These are phyloP conservation scores for Nicotiana otophora DNA, from an alignment of 257 asterid species.

Conservation along the genomic window DNA sequence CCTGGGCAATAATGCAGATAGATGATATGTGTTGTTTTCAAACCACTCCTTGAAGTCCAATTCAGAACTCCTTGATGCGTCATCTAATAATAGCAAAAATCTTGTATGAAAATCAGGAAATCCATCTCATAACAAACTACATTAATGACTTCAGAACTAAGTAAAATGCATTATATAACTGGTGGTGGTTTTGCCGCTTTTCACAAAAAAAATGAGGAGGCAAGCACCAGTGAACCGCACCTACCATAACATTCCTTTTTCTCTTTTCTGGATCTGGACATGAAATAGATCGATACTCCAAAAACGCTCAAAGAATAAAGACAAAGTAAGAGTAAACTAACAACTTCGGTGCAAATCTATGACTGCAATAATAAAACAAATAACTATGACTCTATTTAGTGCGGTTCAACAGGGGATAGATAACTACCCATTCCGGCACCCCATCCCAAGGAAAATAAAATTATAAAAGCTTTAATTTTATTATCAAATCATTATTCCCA, in stretches of 20 bases:
- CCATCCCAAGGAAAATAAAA: not conserved
- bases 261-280: not conserved
- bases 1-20: conserved; percentile 31
- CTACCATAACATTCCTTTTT: not conserved
- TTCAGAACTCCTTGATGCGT: conserved; percentile 48
- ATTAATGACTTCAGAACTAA: not conserved
- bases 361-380: not conserved
- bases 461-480: not conserved
- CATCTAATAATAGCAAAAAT: conserved; percentile 36
- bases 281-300: not conserved
- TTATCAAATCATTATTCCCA: not conserved
- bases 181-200: not conserved
- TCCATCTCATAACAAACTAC: not conserved
- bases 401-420: not conserved
- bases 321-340: not conserved
- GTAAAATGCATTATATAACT: not conserved
- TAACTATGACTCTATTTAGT: not conserved
- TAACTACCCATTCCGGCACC: not conserved
- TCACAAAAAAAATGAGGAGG: not conserved
- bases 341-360: not conserved
- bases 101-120: not conserved
- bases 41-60: conserved; percentile 54
- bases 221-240: not conserved
- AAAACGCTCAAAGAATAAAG: not conserved
- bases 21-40: conserved; percentile 37